Conservation (phyloP, 2,329 filamentous ascomycete species). For the Didymella pomorum region DNA sequence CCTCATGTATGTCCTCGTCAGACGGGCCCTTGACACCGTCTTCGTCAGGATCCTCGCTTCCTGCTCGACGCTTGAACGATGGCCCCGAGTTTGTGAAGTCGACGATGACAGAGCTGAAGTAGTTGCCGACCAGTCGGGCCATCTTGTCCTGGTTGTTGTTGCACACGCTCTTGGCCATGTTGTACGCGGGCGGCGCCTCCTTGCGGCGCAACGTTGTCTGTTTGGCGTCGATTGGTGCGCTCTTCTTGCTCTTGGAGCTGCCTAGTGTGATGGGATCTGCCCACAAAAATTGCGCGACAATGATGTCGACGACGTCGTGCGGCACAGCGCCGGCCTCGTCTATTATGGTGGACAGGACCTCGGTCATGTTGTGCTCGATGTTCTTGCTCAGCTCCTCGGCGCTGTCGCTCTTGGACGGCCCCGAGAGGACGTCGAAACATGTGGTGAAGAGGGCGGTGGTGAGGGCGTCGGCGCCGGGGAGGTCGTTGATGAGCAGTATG, state of each 20-base stretch:
- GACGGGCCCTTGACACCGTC: slow-evolving; percentile 68
- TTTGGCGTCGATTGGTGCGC: slow-evolving; percentile 69
- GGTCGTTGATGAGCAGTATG: slow-evolving; percentile 87
- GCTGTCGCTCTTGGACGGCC: slow-evolving; percentile 74
- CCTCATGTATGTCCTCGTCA: slow-evolving; percentile 84
- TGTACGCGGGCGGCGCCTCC: slow-evolving; percentile 89
- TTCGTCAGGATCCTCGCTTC: slow-evolving; percentile 55
- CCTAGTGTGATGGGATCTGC: slow-evolving; percentile 72
- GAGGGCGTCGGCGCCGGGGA: slow-evolving; percentile 81
- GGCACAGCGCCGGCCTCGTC: slow-evolving; percentile 84
- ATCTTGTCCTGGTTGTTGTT: slow-evolving; percentile 91
- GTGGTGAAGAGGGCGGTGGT: slow-evolving; percentile 78
- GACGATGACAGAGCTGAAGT: slow-evolving; percentile 96
- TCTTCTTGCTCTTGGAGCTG: slow-evolving; percentile 60
- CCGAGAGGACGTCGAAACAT: slow-evolving; percentile 91
- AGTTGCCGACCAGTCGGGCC: slow-evolving; percentile 91
- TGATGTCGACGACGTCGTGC: slow-evolving; percentile 83
- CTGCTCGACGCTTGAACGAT: slow-evolving; percentile 32
- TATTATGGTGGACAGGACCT: slow-evolving; percentile 82
- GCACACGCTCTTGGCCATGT: slow-evolving; percentile 95
- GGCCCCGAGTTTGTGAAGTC: slow-evolving; percentile 67
- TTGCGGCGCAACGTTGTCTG: slow-evolving; percentile 87
- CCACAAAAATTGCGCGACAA: slow-evolving; percentile 93
- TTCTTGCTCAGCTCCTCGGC: slow-evolving; percentile 90
- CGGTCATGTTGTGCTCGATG: slow-evolving; percentile 90